phyloP scores from a whole-genome alignment of 768 basidiomycete genomes.

The Chlorophyllum brunneum region DNA sequence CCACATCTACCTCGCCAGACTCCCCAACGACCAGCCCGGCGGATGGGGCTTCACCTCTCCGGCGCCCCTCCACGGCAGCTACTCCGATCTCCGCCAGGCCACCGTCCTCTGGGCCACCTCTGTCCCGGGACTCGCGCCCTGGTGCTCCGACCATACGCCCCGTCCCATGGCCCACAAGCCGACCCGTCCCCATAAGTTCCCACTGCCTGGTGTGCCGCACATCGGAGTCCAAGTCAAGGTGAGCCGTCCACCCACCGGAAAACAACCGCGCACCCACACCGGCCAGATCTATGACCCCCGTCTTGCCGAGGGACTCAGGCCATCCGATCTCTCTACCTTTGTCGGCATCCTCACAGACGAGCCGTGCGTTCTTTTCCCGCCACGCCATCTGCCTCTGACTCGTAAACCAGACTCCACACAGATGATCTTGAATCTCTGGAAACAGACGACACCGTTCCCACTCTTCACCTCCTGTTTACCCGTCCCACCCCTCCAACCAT shows the following conservation, averaged over 20 bases:
- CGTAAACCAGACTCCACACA: constrained; percentile 28
- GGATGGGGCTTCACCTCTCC: constrained; percentile 68
- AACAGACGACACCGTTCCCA: constrained; percentile 42
- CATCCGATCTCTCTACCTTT: constrained; percentile 64
- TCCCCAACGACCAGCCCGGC: constrained; percentile 42
- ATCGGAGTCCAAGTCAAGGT: constrained; percentile 77
- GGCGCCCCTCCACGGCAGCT: constrained; percentile 34
- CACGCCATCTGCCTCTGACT: constrained; percentile 5
- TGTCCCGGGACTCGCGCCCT: constrained; percentile 64
- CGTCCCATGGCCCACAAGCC: constrained; percentile 17
- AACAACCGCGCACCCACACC: background rate
- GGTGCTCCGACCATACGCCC: constrained; percentile 33
- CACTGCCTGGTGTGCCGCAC: constrained; percentile 47
- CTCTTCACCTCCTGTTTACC: constrained; percentile 65
- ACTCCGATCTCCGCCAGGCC: constrained; percentile 56
- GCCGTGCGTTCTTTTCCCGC: constrained; percentile 39
- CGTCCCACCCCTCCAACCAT: constrained; percentile 36
- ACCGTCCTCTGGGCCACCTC: constrained; percentile 69
- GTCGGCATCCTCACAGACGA: constrained; percentile 72
- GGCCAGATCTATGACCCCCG: constrained; percentile 54
- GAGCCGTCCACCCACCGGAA: background rate
- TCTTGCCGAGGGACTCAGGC: constrained; percentile 42
- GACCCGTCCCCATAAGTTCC: constrained; percentile 58
- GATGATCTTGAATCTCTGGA: constrained; percentile 35
- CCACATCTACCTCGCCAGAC: constrained; percentile 64